Conservation (phyloP, 768 basidiomycete genomes). For the Macrolepiota albuminosa region DNA sequence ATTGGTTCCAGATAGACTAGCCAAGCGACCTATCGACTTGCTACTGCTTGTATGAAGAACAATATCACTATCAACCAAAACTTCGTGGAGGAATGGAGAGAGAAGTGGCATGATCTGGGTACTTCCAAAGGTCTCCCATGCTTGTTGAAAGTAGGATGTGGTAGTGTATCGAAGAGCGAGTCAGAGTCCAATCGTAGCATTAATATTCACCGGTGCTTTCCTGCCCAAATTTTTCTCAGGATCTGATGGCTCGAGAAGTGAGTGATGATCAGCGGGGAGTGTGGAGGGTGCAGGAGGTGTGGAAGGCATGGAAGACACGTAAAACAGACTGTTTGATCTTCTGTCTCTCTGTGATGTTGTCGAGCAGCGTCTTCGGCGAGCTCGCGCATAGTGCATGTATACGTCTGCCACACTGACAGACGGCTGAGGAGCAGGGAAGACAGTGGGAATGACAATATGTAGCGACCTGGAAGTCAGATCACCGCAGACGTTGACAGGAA, state of each 20-base stretch:
- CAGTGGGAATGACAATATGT: no score
- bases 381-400: constrained; percentile 48
- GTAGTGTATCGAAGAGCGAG: constrained; percentile 60
- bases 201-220: constrained; percentile 78
- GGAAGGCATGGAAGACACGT: no score
- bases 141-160: constrained; percentile 47
- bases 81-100: constrained; percentile 78
- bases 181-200: constrained; percentile 71
- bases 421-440: neutral
- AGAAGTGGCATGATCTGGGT: constrained; percentile 56
- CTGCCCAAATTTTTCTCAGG: constrained; percentile 85
- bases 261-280: constrained; percentile 29
- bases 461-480: no score
- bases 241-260: constrained; percentile 64
- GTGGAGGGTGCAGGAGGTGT: no score
- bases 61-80: constrained; percentile 75
- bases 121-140: constrained; percentile 63
- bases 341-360: constrained; percentile 12
- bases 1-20: constrained; percentile 74
- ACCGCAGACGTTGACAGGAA: no score
- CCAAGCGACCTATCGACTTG: constrained; percentile 85
- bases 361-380: constrained; percentile 46
- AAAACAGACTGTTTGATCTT: neutral
- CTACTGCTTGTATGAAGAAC: constrained; percentile 75
- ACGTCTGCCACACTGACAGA: neutral